A percentile compares a stretch with the other conserved stretches of the same genome.
Evolutionary conservation across 305 asterid species (phyloP).

Genomic region (Nicotiana rustica): DNA sequence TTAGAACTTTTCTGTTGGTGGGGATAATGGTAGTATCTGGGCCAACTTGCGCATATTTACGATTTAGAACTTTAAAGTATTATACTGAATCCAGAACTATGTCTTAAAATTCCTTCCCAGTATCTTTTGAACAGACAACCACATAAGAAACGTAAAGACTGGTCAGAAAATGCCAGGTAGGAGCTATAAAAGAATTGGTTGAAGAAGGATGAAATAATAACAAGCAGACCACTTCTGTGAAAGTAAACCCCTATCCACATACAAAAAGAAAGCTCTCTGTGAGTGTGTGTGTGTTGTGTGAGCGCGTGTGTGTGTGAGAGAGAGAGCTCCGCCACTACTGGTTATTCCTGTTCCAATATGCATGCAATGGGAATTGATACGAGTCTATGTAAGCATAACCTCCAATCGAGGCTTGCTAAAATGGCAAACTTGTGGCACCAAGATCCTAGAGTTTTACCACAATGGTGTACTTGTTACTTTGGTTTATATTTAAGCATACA

Average conservation of each 20-base stretch:
- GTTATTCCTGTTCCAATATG: neutral
- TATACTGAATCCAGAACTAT: neutral
- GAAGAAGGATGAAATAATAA: neutral
- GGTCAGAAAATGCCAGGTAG: neutral
- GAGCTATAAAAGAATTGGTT: neutral
- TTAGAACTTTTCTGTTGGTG: neutral
- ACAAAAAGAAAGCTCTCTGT: neutral
- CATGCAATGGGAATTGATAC: neutral
- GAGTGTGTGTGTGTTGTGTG: no score
- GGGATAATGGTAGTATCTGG: neutral
- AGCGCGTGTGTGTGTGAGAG: no score
- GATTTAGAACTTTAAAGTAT: neutral
- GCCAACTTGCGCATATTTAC: neutral
- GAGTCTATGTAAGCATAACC: neutral
- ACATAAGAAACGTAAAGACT: neutral
- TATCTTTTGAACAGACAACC: neutral
- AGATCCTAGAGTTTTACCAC: neutral
- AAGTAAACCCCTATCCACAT: neutral
- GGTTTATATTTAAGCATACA: neutral
- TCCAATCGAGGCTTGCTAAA: neutral
- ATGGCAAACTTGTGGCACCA: neutral
- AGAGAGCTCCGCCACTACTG: neutral
- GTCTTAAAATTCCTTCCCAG: neutral
- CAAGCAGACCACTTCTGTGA: neutral
- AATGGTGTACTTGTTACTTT: neutral